A percentile compares a stretch with the other conserved stretches of the same genome.
Conservation (phyloP, 306 rosid species). For the Sophora flavescens region DNA sequence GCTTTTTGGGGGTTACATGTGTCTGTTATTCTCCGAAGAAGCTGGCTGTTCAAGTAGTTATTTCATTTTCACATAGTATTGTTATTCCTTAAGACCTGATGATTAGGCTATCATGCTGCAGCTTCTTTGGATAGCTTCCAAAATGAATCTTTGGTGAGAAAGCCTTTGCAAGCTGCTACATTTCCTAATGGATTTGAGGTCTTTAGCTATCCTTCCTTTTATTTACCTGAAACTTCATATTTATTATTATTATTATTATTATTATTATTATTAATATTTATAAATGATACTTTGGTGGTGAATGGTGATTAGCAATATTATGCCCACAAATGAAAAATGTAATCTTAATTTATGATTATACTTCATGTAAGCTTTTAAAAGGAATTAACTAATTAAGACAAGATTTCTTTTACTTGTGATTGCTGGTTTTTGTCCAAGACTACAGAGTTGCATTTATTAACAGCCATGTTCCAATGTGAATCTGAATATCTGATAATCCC, state of each 20-base stretch:
- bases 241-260: constrained; percentile 8
- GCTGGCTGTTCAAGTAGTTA: constrained; percentile 25
- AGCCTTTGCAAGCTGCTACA: constrained; percentile 52
- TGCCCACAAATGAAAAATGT: neutral
- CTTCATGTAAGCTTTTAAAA: neutral
- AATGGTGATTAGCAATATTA: constrained; percentile 6
- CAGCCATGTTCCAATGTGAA: constrained; percentile 10
- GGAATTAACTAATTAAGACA: neutral
- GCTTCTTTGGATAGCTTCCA: constrained; percentile 54
- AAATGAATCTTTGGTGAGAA: constrained; percentile 55
- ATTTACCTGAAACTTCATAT: constrained; percentile 17
- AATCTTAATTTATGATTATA: neutral
- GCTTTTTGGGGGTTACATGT: constrained; percentile 28
- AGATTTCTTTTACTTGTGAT: constrained; percentile 8
- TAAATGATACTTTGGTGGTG: constrained; percentile 16
- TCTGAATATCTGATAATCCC: constrained; percentile 12
- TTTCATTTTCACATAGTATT: neutral
- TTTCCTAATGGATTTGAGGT: constrained; percentile 91
- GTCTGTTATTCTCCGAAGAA: constrained; percentile 10
- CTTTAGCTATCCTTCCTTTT: constrained; percentile 16
- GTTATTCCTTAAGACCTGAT: constrained; percentile 30
- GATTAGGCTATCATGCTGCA: constrained; percentile 43
- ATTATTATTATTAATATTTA: constrained; percentile 12
- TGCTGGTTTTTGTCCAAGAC: constrained; percentile 13
- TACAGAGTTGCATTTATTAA: constrained; percentile 24